phyloP scores from a whole-genome alignment of 108 stramenopile species.

The Aurantiochytrium sp. region DNA sequence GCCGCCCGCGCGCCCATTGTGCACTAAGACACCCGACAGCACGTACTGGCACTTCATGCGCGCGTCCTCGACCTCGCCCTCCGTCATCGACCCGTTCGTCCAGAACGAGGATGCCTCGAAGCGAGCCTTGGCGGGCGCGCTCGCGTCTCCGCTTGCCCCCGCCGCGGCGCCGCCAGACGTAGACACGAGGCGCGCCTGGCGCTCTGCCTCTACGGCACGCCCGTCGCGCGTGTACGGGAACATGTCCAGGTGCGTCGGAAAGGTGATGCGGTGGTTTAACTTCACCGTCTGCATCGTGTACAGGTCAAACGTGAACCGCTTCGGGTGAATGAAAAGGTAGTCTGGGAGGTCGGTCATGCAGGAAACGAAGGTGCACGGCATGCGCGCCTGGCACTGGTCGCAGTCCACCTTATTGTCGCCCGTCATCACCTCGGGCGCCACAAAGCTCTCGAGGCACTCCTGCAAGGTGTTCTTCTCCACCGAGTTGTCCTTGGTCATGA shows the following conservation, averaged over 20 bases:
- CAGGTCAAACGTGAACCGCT: conserved; percentile 65
- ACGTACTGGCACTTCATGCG: conserved; percentile 1
- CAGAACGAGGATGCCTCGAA: not conserved
- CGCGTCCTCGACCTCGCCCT: not conserved
- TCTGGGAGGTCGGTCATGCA: conserved; percentile 42
- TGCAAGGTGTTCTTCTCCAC: not conserved
- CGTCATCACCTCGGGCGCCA: conserved; percentile 2
- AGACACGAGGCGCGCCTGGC: not conserved
- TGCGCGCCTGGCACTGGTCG: conserved; percentile 7
- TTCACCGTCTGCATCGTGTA: conserved; percentile 54
- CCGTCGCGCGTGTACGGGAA: conserved; percentile 53
- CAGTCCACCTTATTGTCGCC: conserved; percentile 31
- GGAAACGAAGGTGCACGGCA: conserved; percentile 12
- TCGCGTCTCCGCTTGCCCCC: not conserved
- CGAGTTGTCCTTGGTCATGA: conserved; percentile 23
- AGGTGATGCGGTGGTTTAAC: conserved; percentile 58
- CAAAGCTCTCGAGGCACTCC: not conserved
- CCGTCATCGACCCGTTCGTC: not conserved
- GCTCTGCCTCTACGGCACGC: not conserved
- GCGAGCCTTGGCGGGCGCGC: not conserved
- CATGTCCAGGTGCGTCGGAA: conserved; percentile 59
- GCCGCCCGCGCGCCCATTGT: not conserved
- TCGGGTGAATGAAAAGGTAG: conserved; percentile 59
- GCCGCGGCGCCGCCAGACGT: not conserved
- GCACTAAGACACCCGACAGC: not conserved